phyloP scores from a whole-genome alignment of 495 filamentous ascomycete genomes.

The Aspergillus sclerotiicarbonarius region DNA sequence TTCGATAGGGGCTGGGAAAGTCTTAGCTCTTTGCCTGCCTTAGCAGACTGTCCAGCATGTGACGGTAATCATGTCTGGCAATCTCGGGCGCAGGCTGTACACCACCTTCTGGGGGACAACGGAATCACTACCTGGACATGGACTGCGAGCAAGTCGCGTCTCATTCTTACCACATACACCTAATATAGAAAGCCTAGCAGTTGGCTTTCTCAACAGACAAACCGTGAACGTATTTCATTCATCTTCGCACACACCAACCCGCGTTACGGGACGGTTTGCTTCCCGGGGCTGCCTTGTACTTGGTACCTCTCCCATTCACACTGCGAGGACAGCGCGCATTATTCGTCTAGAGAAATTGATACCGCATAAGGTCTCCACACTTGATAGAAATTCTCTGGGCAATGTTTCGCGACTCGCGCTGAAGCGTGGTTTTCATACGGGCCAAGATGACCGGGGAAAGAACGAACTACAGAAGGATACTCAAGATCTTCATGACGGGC shows the following conservation, averaged over 20 bases:
- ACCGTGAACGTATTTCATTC: conserved; percentile 20
- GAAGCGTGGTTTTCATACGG: conserved; percentile 38
- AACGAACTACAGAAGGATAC: conserved; percentile 10
- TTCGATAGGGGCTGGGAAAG: background rate
- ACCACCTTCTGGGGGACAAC: conserved; percentile 45
- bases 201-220: conserved; percentile 23
- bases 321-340: conserved; percentile 34
- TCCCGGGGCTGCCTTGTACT: conserved; percentile 40
- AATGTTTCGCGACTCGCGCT: conserved; percentile 20
- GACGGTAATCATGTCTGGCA: conserved; percentile 52
- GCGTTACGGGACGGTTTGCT: conserved; percentile 36
- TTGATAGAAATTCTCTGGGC: conserved; percentile 15
- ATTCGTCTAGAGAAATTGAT: conserved; percentile 31
- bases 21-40: background rate
- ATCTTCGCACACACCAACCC: conserved; percentile 21
- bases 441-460: conserved; percentile 19
- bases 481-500: conserved; percentile 16
- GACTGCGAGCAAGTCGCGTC: conserved; percentile 29
- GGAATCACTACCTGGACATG: conserved; percentile 43
- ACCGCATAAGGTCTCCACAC: conserved; percentile 19
- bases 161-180: conserved; percentile 18
- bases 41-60: conserved; percentile 38
- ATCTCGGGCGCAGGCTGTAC: conserved; percentile 52
- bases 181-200: conserved; percentile 14
- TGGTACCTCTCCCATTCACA: conserved; percentile 33